phyloP scores from a whole-genome alignment of 2,329 filamentous ascomycete genomes.

The Zarea fungicola region DNA sequence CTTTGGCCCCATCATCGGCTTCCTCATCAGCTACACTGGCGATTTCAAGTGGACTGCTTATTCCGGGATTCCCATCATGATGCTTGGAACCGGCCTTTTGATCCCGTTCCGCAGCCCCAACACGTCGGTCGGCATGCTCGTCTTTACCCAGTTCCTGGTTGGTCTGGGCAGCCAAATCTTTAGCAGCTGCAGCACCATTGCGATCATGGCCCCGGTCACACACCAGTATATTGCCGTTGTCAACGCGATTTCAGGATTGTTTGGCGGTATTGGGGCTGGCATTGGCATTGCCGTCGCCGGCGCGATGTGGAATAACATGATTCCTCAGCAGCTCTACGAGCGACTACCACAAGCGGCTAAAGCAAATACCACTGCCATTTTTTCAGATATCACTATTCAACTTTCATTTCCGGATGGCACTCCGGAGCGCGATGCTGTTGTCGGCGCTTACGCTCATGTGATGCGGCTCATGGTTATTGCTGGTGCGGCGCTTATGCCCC shows the following conservation, averaged over 20 bases:
- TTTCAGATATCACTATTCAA: slow-evolving; percentile 48
- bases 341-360: slow-evolving; percentile 39
- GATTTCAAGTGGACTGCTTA: slow-evolving; percentile 40
- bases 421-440: slow-evolving; percentile 49
- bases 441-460: slow-evolving; percentile 45
- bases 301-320: slow-evolving; percentile 55
- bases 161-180: slow-evolving; percentile 39
- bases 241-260: slow-evolving; percentile 53
- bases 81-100: slow-evolving; percentile 39
- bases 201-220: slow-evolving; percentile 49
- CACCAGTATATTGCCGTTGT: slow-evolving; percentile 53
- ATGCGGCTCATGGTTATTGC: slow-evolving; percentile 37
- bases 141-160: slow-evolving; percentile 54
- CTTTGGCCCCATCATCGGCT: slow-evolving; percentile 40
- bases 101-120: slow-evolving; percentile 36
- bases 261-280: slow-evolving; percentile 53
- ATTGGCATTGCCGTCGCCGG: slow-evolving; percentile 54
- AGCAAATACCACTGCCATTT: slow-evolving; percentile 29
- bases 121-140: slow-evolving; percentile 38
- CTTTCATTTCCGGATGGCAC: slow-evolving; percentile 42
- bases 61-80: slow-evolving; percentile 33
- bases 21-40: slow-evolving; percentile 40
- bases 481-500: slow-evolving; percentile 31
- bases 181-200: slow-evolving; percentile 44
- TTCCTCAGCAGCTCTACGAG: slow-evolving; percentile 36